Evolutionary conservation across 371 early-diverging fungal genomes (phyloP), one percentile per base, ranked within the genome.

Genomic region (Circinella umbellata): DNA sequence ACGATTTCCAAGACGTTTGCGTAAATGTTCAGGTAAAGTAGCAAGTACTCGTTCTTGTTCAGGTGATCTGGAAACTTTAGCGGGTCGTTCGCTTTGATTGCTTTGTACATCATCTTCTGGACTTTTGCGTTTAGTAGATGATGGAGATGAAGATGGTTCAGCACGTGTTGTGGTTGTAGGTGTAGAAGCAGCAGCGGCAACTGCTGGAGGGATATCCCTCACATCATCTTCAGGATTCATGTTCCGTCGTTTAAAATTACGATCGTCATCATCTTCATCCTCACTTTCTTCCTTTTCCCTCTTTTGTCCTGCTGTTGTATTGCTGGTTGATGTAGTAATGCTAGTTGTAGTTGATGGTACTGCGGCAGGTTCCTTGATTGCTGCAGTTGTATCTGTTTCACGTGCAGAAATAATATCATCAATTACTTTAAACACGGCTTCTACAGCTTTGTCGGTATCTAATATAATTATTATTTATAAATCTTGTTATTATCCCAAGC

Each of bases 401-500:
- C 46, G 57, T 34, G 57, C 64, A 15, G 42, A 13, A 17, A 38
- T 70, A 20, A 49, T 36, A 15, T 61, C 54, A 39, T 54, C 66
- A 42, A 54, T 60, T 10, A 78, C 82, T 14, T 74, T 69, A 74
- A 93, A 92, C 18, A 93, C 73, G 59, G 79, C 75, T 5, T 79
- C 73, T n/a, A 93, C 89, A 66, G 92, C 93, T 7, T 86, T 76
- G 14, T 76, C 74, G 7, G 92, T 91, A 80, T 92, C 92, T 92
- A 15, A 60, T 55, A 63, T n/a, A 46, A 69, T 49, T n/a, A 27
- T 57, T 34, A 54, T 37, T 8, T 48, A 13, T 53, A 6, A 10
- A 57, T n/a, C n/a, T 34, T 15, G n/a, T n/a, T 57, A 10, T n/a
- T 34, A 10, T 20, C 4, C 34, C 57, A 9, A 15, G 47, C 47